Base-by-base conservation (phyloP, 1,284 basidiomycete genomes). In the Austroboletus olivaceoglutinosus region DNA sequence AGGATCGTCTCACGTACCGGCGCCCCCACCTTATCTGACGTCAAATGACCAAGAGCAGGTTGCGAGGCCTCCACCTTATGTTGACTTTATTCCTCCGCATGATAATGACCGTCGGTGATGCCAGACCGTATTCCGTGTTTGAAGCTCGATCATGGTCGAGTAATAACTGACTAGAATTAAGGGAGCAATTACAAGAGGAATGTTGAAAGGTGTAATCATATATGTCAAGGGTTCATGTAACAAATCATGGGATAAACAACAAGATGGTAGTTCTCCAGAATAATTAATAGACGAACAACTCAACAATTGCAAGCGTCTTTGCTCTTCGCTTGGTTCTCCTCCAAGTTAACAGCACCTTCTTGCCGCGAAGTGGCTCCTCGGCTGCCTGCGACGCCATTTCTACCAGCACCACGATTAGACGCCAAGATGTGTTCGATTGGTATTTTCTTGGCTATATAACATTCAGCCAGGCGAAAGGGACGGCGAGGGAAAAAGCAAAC, bases 341-440 rank as follows among this genome's bases (percentile, higher is more conserved):
- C 83, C 57, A 95, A 76, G 65, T 86, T 89, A 51, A 95, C 89
- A 19, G 47, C 63, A 45, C 77, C 81, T 52, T 79, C 78, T 61
- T 80, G 80, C 56, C 76, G 76, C 38, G 75, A 68, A 44, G 72
- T 73, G 51, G 76, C 80, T 5, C 76, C 68, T 46, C 84, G 81
- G 58, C 71, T 75, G 30, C 77, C 76, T n/a, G 76, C 70, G 52
- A 76, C 76, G 51, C 83, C 84, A 50, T 81, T 73, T 65, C 89
- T 79, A 55, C 82, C 76, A 50, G 77, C 68, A 55, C 76, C 73
- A 57, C 87, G 78, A 54, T 83, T 84, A 22, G 91, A 88, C 45
- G 91, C 87, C 58, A 95, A 76, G 55, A 94, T 91, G 61, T 92
- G 87, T 62, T 96, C 94, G 68, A 96, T 91, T 22, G 94, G 94